Conservation (phyloP, 495 filamentous ascomycete genomes). For the Aspergillus leporis region DNA sequence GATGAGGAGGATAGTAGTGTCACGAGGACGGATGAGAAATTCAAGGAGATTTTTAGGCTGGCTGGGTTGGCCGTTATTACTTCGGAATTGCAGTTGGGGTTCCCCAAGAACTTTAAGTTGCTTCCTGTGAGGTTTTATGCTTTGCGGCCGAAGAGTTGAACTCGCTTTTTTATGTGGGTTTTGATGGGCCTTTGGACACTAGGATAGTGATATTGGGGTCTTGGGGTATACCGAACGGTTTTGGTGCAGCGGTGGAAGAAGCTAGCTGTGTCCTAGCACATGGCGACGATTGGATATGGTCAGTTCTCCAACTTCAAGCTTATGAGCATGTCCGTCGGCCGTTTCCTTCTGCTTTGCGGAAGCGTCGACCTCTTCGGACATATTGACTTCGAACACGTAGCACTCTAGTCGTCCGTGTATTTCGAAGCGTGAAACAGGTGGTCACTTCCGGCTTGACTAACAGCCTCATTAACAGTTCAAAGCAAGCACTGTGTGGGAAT, state of each 20-base stretch:
- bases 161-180: not conserved
- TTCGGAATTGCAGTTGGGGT: slow-evolving; percentile 75
- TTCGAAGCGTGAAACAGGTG: not conserved
- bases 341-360: not conserved
- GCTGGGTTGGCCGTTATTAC: slow-evolving; percentile 66
- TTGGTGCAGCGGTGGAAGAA: no score
- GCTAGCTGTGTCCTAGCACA: no score
- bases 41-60: slow-evolving; percentile 65
- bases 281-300: not conserved
- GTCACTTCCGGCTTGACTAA: not conserved
- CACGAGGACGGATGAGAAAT: slow-evolving; percentile 72
- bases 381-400: not conserved
- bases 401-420: not conserved
- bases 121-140: slow-evolving; percentile 74
- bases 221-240: not conserved
- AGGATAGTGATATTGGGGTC: no score
- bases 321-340: not conserved
- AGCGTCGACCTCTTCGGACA: not conserved
- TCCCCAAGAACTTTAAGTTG: slow-evolving; percentile 61
- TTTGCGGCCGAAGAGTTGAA: slow-evolving; percentile 40
- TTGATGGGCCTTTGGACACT: not conserved
- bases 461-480: not conserved
- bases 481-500: not conserved
- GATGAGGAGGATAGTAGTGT: slow-evolving; percentile 80
- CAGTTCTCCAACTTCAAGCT: not conserved